These are phyloP conservation scores for Teunomyces gatunensis DNA, from an alignment of 805 yeast genomes.

Conservation along the genomic window DNA sequence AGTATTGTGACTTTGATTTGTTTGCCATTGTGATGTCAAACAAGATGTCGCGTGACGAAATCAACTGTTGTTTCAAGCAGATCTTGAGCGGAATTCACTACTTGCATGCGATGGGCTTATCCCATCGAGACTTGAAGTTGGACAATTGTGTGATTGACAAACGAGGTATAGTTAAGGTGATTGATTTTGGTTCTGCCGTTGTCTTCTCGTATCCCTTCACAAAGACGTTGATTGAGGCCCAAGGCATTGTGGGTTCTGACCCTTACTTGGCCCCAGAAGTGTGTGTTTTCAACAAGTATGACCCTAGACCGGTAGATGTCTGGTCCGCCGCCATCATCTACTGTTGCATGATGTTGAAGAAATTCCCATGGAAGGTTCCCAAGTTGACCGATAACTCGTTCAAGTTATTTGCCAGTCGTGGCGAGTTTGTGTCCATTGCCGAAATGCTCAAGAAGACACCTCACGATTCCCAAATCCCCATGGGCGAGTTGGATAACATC, in stretches of 20 bases:
- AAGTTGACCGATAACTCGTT: slow-evolving; percentile 77
- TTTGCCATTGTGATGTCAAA: slow-evolving; percentile 95
- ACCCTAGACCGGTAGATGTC: slow-evolving; percentile 89
- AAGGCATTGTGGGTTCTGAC: slow-evolving; percentile 85
- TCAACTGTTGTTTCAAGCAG: slow-evolving; percentile 88
- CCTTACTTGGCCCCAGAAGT: slow-evolving; percentile 93
- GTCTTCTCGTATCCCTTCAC: slow-evolving; percentile 87
- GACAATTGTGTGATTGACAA: slow-evolving; percentile 88
- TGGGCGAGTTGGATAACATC: slow-evolving; percentile 11
- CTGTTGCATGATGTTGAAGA: slow-evolving; percentile 87
- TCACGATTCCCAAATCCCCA: slow-evolving; percentile 22
- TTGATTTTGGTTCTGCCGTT: slow-evolving; percentile 92
- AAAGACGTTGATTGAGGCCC: slow-evolving; percentile 67
- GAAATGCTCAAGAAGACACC: slow-evolving; percentile 58
- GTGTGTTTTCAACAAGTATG: slow-evolving; percentile 75
- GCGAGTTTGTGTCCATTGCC: slow-evolving; percentile 59
- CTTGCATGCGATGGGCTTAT: slow-evolving; percentile 79
- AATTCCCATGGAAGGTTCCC: slow-evolving; percentile 95
- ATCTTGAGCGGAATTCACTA: slow-evolving; percentile 77
- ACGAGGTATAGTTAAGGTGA: slow-evolving; percentile 82
- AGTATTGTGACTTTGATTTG: slow-evolving; percentile 87
- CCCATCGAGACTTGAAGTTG: slow-evolving; percentile 87
- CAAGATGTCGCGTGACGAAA: slow-evolving; percentile 75
- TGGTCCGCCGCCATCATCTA: slow-evolving; percentile 92
- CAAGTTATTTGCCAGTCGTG: slow-evolving; percentile 75